Base-by-base conservation (phyloP, 345 rosid genomes). In the Citrus sp. region DNA sequence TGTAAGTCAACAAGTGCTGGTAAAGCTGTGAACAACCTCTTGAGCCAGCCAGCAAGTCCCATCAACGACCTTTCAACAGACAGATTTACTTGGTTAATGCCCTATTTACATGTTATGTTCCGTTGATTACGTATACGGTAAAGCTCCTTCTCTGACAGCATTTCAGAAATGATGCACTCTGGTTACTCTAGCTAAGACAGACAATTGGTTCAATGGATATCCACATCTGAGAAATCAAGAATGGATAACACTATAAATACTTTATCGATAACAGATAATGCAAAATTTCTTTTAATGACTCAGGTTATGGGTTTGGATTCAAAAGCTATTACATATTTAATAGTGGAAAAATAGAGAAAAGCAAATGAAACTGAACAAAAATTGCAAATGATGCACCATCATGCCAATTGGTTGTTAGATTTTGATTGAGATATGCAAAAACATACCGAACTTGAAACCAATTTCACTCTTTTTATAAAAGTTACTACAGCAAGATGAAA, bases 191-290 rank as follows among this genome's bases (percentile, higher is more conserved):
- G 6, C 46, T 13, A 42, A 9, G 59, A 27, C 24, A 42, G 70
- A 27, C 24, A 42, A 74, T 62, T 42, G 28, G 40, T 21, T 63
- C 40, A 28, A 28, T 13, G n/a, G 16, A 66, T n/a, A 1, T n/a
- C 7, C 25, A 19, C 64, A 37, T 55, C 79, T 76, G 79, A 24
- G 35, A 34, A 51, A 3, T n/a, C 73, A 67, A 67, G 61, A 75
- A 55, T 54, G 10, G 37, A 19, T 37, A 22, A 34, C 35, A 66
- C 4, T 19, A 3, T 67, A 32, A 7, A 27, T 18, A 35, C 40
- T 55, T 51, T 7, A 32, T 22, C 7, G n/a, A 49, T 34, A 32
- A 54, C 0, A 30, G 22, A 34, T 16, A 13, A 66, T 24, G 55
- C 54, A n/a, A 54, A 55, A 54, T 54, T 18, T 65, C 34, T n/a